A percentile compares a stretch with the other conserved stretches of the same genome.
phyloP scores from a whole-genome alignment of 2,329 filamentous ascomycete genomes.

The Colletotrichum agaves region DNA sequence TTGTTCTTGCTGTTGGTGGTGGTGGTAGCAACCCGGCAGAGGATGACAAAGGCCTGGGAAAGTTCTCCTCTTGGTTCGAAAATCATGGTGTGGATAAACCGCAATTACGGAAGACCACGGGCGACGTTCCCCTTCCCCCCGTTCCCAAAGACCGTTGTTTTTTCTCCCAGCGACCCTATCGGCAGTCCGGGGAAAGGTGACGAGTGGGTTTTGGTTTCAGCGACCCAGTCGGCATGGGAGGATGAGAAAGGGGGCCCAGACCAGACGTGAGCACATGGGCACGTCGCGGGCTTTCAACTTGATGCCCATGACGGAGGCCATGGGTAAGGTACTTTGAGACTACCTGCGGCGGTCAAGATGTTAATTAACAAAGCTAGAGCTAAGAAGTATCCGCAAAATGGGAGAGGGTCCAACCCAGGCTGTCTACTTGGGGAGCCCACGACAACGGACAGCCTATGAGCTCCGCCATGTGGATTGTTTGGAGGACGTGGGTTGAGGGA shows the following conservation, averaged over 20 bases:
- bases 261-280: constrained; percentile 18
- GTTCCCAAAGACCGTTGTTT: constrained; percentile 4
- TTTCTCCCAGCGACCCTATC: constrained; percentile 25
- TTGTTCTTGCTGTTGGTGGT: not conserved
- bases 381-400: not conserved
- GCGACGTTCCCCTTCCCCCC: constrained; percentile 6
- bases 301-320: not conserved
- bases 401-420: not conserved
- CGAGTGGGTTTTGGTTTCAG: constrained; percentile 32
- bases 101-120: constrained; percentile 33
- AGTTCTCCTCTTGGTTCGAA: not conserved
- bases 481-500: constrained; percentile 10
- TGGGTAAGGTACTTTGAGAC: constrained; percentile 24
- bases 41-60: constrained; percentile 7
- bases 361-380: constrained; percentile 1
- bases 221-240: constrained; percentile 7
- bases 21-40: not conserved
- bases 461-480: constrained; percentile 29
- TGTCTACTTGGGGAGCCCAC: constrained; percentile 3
- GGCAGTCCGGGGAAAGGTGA: constrained; percentile 33
- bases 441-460: not conserved
- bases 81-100: constrained; percentile 16
- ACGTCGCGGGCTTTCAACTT: constrained; percentile 5
- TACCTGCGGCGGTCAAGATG: constrained; percentile 19
- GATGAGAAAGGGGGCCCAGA: no score